Evolutionary conservation across 257 asterid genomes (phyloP).

Genomic region (Solanum clarkiae): DNA sequence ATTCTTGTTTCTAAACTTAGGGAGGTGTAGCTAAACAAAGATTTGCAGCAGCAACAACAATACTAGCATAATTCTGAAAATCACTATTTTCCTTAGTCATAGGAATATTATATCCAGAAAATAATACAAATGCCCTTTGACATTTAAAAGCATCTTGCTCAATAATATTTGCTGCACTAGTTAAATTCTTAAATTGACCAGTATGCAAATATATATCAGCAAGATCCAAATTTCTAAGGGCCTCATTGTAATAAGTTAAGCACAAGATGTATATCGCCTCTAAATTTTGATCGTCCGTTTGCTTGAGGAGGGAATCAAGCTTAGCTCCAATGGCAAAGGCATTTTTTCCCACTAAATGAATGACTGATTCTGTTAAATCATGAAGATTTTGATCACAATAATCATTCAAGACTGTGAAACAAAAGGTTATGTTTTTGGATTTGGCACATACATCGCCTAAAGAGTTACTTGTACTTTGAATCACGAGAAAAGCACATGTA

Average conservation of each 20-base stretch:
- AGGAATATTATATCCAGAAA: not conserved
- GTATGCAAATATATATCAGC: not conserved
- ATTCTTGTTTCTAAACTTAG: not conserved
- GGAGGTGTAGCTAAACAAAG: not conserved
- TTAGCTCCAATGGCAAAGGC: not conserved
- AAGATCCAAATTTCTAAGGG: not conserved
- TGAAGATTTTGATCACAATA: not conserved
- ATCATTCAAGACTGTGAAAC: not conserved
- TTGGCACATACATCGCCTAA: not conserved
- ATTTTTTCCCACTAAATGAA: not conserved
- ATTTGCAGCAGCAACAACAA: not conserved
- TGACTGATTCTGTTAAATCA: not conserved
- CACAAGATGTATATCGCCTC: not conserved
- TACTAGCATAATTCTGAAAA: not conserved
- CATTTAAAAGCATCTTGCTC: not conserved
- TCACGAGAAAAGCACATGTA: not conserved
- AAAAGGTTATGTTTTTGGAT: not conserved
- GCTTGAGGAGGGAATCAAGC: not conserved
- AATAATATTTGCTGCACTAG: not conserved
- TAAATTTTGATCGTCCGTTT: not conserved
- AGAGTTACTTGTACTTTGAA: not conserved
- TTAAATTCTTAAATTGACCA: not conserved
- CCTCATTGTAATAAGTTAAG: not conserved
- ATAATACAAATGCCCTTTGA: not conserved
- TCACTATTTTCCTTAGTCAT: not conserved